Evolutionary conservation across 1,284 basidiomycete species (phyloP).

Genomic region (Albatrellus sp.): DNA sequence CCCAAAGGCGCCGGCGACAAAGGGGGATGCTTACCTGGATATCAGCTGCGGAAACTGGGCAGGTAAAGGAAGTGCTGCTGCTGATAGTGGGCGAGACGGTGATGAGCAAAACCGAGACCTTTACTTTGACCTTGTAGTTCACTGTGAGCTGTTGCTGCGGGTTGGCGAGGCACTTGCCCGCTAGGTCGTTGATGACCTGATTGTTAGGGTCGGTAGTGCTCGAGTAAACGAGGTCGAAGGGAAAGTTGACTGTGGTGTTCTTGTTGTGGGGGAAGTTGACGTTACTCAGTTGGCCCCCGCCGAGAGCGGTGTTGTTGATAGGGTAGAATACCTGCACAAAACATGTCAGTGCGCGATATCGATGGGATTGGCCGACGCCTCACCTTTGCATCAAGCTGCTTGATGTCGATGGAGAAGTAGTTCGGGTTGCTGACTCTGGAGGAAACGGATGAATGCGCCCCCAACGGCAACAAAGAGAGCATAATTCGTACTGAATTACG

Average conservation of each 20-base stretch:
- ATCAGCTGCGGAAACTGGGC: slow-evolving; percentile 37
- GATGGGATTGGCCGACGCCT: slow-evolving; percentile 5
- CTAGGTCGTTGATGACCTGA: slow-evolving; percentile 53
- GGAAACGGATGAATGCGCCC: background rate
- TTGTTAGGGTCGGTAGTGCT: slow-evolving; percentile 44
- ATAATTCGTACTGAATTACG: slow-evolving; percentile 34
- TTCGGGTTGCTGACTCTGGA: slow-evolving; percentile 76
- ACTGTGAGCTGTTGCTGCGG: slow-evolving; percentile 45
- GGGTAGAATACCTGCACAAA: slow-evolving; percentile 58
- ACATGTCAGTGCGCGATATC: background rate
- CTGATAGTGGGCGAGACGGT: slow-evolving; percentile 60
- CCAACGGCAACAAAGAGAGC: slow-evolving; percentile 1
- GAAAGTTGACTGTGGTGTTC: slow-evolving; percentile 71
- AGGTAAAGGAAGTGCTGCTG: slow-evolving; percentile 54
- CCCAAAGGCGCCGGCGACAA: too few relatives aligned
- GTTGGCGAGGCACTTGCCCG: slow-evolving; percentile 52
- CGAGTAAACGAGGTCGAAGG: slow-evolving; percentile 67
- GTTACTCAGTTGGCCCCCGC: slow-evolving; percentile 51
- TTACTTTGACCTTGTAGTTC: slow-evolving; percentile 61
- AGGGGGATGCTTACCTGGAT: slow-evolving; percentile 19
- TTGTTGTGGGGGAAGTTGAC: slow-evolving; percentile 55
- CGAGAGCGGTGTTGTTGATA: slow-evolving; percentile 54
- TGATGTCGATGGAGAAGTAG: slow-evolving; percentile 69
- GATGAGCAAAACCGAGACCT: slow-evolving; percentile 50
- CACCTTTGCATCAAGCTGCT: slow-evolving; percentile 51